Base-by-base conservation (phyloP, 1,284 basidiomycete genomes). In the Ganoderma lingzhi region DNA sequence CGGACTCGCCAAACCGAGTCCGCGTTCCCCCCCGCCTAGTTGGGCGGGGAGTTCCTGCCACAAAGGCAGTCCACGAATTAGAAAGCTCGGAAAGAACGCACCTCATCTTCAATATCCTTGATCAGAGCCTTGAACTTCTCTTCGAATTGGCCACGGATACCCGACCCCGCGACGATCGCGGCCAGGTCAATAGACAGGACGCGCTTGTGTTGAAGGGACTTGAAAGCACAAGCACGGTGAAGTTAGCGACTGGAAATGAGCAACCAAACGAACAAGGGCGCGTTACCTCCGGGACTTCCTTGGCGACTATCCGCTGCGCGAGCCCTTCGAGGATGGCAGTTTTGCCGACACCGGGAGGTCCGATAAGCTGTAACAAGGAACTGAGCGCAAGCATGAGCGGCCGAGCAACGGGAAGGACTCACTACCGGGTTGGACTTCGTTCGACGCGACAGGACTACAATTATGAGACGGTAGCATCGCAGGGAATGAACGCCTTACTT, bases 271-370 rank as follows among this genome's bases (percentile, higher is more conserved):
- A n/a, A n/a, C n/a, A n/a, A n/a, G n/a, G n/a, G n/a, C n/a, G n/a
- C n/a, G n/a, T n/a, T 69, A 93, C 93, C 84, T 96, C 96, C 14
- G 97, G 96, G 2, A 98, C 96, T 78, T 98, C 96, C 77, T 92
- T 94, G 8, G 93, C 89, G 1, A 97, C 90, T 69, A 98, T 96
- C 17, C 96, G 86, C 75, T 90, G 93, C 0, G 96, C 96, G 15
- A 98, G 84, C 0, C 95, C 96, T 82, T 98, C 97, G 44, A 97
- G 82, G 68, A 98, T 96, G 0, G 96, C 95, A 0, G 96, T 97
- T 82, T 97, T 97, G 0, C 96, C 95, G 8, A 96, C 94, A 73
- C 94, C 94, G 9, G 94, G 93, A 28, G 90, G 90, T 6, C 92
- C 92, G 68, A 93, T 93, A 45, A 93, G 85, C 91, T 92, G 70